phyloP scores from a whole-genome alignment of 768 basidiomycete genomes.

The Roridomyces roridus region DNA sequence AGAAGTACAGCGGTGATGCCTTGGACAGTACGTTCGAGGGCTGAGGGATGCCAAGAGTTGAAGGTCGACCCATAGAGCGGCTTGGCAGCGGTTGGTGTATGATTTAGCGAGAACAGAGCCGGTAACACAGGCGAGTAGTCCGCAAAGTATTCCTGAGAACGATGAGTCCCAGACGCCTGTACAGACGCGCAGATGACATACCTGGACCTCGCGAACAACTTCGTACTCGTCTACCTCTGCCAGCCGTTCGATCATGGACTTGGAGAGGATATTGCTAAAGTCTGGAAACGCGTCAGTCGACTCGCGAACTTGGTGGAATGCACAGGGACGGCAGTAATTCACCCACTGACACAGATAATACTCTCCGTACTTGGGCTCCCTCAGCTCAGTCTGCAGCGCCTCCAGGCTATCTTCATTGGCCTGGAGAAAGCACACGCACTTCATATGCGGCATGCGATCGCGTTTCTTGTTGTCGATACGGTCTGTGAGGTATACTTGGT shows the following conservation, averaged over 20 bases:
- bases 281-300: conserved; percentile 57
- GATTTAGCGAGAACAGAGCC: conserved; percentile 86
- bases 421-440: conserved; percentile 94
- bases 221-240: conserved; percentile 96
- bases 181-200: conserved; percentile 37
- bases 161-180: too few relatives aligned
- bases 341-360: conserved; percentile 99
- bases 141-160: conserved; percentile 99
- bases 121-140: conserved; percentile 92
- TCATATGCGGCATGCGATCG: conserved; percentile 95
- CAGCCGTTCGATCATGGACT: conserved; percentile 88
- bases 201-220: conserved; percentile 96
- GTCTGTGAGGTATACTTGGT: conserved; percentile 98
- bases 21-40: conserved; percentile 80
- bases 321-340: conserved; percentile 46
- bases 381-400: conserved; percentile 82
- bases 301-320: conserved; percentile 26
- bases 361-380: conserved; percentile 93
- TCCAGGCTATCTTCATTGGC: conserved; percentile 83
- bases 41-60: conserved; percentile 76
- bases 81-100: conserved; percentile 63
- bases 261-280: conserved; percentile 93
- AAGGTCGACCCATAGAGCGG: conserved; percentile 77
- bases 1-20: conserved; percentile 87
- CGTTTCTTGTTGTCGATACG: conserved; percentile 93